Evolutionary conservation across 495 filamentous ascomycete species (phyloP), one percentile per base, ranked within the genome.

Genomic region (Xylaria acuta): DNA sequence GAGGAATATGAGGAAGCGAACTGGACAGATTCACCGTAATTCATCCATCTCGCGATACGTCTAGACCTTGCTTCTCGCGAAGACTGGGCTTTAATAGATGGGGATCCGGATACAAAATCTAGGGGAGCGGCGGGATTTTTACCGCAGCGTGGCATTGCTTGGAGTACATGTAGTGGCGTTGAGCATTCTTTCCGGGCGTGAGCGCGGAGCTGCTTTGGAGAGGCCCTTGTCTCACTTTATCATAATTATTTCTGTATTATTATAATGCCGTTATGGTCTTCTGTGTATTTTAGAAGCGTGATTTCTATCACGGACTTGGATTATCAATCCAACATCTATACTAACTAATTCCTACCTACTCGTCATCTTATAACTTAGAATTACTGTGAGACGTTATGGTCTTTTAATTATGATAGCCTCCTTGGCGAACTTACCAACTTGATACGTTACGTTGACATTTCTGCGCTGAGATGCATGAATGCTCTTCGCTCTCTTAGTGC

Each of bases 21-120:
- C 32, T 49, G 47, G 38, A 16, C n/a, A 40, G 40, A 51, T 30
- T 34, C 38, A 38, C 47, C 32, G 41, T 38, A 16, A 63, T 62
- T 64, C 22, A 6, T 30, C n/a, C 12, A 30, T 64, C 18, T 38
- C 43, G 34, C 14, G 43, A 62, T 14, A 20, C 30, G 34, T 43
- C 51, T 60, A 69, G 53, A 60, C 25, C 27, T 45, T 38, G 51
- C 30, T 69, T 69, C 67, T 47, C 53, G 25, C 67, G 67, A 59
- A 43, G 66, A 30, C 5, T 0, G 27, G 40, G 22, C 25, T 45
- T 22, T 58, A 36, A 32, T 47, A 54, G 27, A 59, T 60, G 25
- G 67, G 27, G 11, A 38, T 25, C n/a, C 30, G 34, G 51, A 51
- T 56, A 34, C 11, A 60, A 22, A 14, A 27, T 34, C n/a, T 27